A percentile compares a stretch with the other conserved stretches of the same genome.
Conservation (phyloP, 768 basidiomycete genomes). For the Mrakia blollopis region DNA sequence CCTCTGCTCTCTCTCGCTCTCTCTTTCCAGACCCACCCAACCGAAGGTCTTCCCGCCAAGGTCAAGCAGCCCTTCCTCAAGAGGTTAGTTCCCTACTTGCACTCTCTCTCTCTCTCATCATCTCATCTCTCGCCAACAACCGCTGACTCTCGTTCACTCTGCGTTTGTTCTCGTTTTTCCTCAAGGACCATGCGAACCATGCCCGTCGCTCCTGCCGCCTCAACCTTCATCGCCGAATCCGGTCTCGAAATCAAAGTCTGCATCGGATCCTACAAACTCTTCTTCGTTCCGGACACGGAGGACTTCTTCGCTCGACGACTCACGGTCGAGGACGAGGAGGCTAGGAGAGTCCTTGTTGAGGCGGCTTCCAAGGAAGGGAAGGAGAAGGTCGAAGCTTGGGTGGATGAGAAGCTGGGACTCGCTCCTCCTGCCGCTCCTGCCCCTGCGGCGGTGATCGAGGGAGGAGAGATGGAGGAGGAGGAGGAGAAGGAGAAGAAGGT, state of each 20-base stretch:
- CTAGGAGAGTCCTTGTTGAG: not conserved
- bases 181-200: conserved; percentile 14
- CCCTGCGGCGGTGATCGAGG: not conserved
- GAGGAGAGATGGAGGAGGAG: too few species aligned
- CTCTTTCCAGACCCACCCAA: conserved; percentile 42
- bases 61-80: conserved; percentile 47
- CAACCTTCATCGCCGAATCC: conserved; percentile 44
- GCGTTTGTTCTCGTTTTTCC: not conserved
- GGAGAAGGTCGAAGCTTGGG: conserved; percentile 26
- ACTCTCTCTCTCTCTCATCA: not conserved
- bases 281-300: conserved; percentile 61
- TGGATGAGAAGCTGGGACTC: conserved; percentile 21
- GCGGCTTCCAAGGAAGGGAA: not conserved
- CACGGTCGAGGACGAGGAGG: conserved; percentile 14
- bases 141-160: not conserved
- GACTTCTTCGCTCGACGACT: conserved; percentile 36
- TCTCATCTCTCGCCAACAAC: too few species aligned
- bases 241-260: conserved; percentile 79
- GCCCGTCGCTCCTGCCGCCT: conserved; percentile 2
- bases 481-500: not conserved
- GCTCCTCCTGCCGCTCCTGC: not conserved
- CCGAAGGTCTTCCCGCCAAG: conserved; percentile 46
- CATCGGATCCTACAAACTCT: conserved; percentile 62
- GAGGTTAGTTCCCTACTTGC: conserved; percentile 34
- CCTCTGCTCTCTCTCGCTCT: not conserved